phyloP scores from a whole-genome alignment of 441 rosid species.

The Kokia cookei region DNA sequence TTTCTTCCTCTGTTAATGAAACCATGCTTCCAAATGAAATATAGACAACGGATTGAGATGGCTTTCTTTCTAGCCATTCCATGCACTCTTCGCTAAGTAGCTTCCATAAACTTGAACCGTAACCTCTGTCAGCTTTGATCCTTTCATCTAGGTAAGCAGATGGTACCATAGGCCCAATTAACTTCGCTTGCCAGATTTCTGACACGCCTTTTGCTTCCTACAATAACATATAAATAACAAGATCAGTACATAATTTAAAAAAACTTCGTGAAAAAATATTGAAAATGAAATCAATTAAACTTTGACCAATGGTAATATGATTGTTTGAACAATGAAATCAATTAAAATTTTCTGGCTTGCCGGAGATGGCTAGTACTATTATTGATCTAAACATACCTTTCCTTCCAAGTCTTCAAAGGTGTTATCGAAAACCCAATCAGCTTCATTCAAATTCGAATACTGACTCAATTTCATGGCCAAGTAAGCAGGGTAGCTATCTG shows the following conservation, averaged over 20 bases:
- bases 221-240: not conserved
- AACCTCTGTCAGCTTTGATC: conserved; percentile 41
- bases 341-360: not conserved
- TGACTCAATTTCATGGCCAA: conserved; percentile 46
- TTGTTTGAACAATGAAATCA: not conserved
- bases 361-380: not conserved
- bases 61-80: conserved; percentile 54
- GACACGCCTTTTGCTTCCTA: conserved; percentile 37
- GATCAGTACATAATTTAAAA: not conserved
- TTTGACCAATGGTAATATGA: too few species aligned
- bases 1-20: conserved; percentile 22
- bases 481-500: conserved; percentile 43
- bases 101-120: conserved; percentile 64
- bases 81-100: conserved; percentile 45
- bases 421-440: conserved; percentile 59
- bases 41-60: conserved; percentile 32
- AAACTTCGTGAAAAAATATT: not conserved
- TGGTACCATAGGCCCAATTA: conserved; percentile 79
- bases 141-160: conserved; percentile 48
- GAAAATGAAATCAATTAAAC: not conserved
- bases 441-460: conserved; percentile 40
- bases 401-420: conserved; percentile 50
- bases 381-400: conserved; percentile 23
- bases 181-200: conserved; percentile 46
- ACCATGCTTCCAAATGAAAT: conserved; percentile 61